These are phyloP conservation scores for Chenopodium suecicum DNA, from an alignment of 148 eudicot genomes.

Conservation along the genomic window DNA sequence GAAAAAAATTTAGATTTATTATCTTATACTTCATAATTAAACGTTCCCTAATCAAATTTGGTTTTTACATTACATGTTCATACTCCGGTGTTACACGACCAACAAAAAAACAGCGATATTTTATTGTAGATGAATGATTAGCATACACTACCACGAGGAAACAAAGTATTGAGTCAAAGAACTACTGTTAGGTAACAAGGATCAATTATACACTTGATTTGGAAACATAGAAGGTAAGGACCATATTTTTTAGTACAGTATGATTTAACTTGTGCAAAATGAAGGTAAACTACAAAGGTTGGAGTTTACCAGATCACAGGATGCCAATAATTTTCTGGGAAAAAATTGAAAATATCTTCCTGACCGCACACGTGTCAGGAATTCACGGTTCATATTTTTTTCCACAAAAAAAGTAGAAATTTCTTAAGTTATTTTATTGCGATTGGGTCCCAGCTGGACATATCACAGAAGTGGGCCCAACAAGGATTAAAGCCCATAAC, in stretches of 20 bases:
- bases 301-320: conserved; percentile 4
- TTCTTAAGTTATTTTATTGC: neutral
- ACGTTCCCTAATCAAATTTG: too few species aligned
- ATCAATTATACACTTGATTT: neutral
- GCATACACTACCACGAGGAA: neutral
- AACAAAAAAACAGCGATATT: too few species aligned
- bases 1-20: too few species aligned
- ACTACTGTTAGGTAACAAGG: neutral
- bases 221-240: neutral
- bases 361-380: conserved; percentile 20
- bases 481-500: neutral
- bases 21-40: too few species aligned
- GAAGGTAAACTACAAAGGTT: conserved; percentile 9
- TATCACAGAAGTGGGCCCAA: conserved; percentile 13
- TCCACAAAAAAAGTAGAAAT: too few species aligned
- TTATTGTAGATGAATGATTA: too few species aligned
- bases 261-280: neutral
- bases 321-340: neutral
- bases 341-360: neutral
- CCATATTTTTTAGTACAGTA: neutral
- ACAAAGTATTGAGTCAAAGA: neutral
- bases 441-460: neutral
- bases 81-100: too few species aligned
- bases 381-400: conserved; percentile 12
- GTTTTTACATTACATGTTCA: too few species aligned